These are phyloP conservation scores for Ophiostoma tasmaniense DNA, from an alignment of 2,329 filamentous ascomycete genomes.

Conservation along the genomic window DNA sequence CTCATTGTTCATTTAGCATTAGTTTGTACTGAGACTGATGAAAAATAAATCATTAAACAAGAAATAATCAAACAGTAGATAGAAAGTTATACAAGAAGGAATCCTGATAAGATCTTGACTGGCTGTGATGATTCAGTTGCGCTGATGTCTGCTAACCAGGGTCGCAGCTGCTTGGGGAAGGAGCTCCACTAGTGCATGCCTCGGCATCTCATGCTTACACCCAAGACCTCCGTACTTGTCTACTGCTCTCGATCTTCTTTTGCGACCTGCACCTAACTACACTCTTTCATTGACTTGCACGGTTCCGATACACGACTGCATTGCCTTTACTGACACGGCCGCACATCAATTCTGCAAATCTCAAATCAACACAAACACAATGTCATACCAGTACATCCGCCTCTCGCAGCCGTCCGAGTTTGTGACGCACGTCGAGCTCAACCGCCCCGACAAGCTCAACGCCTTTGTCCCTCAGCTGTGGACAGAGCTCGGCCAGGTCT, in stretches of 20 bases:
- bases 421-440: conserved; percentile 88
- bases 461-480: conserved; percentile 81
- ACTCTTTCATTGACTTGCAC: no score
- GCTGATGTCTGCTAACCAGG: neutral
- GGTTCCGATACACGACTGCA: neutral
- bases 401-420: conserved; percentile 56
- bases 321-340: no score
- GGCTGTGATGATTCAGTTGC: neutral
- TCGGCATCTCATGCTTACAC: conserved; percentile 11
- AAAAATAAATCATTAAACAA: neutral
- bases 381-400: conserved; percentile 32
- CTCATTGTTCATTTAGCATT: no score
- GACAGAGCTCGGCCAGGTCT: conserved; percentile 67
- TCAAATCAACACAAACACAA: conserved; percentile 8
- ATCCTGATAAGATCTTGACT: neutral
- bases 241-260: neutral
- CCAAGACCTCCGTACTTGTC: neutral
- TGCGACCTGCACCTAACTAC: neutral
- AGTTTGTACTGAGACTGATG: no score
- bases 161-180: neutral
- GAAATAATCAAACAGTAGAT: no score
- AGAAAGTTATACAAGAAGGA: neutral
- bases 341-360: no score
- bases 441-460: conserved; percentile 79
- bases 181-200: conserved; percentile 14